phyloP scores from a whole-genome alignment of 805 yeast genomes.

The Candida ulmi region DNA sequence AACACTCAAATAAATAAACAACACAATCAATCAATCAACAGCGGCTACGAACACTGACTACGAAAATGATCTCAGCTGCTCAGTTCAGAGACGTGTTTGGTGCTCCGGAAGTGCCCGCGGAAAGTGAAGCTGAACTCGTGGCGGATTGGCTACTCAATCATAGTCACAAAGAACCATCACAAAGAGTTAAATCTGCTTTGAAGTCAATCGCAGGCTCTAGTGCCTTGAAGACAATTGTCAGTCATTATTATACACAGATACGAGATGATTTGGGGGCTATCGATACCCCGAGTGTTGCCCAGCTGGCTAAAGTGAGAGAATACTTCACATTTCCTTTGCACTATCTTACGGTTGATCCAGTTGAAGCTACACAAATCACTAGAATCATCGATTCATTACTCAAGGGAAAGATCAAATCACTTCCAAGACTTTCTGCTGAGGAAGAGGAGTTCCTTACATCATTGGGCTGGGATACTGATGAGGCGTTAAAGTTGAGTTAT shows the following conservation, averaged over 20 bases:
- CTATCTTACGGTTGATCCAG: slow-evolving; percentile 10
- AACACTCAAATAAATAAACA: no score
- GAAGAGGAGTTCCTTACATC: slow-evolving; percentile 13
- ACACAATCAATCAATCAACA: no score
- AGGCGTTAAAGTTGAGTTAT: slow-evolving; percentile 6
- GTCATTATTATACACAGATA: slow-evolving; percentile 14
- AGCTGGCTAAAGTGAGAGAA: slow-evolving; percentile 12
- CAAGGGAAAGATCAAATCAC: slow-evolving; percentile 4
- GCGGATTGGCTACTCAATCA: slow-evolving; percentile 21
- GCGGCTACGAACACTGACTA: no score
- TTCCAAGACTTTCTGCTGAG: slow-evolving; percentile 2
- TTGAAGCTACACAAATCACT: slow-evolving; percentile 10
- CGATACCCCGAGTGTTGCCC: slow-evolving; percentile 1
- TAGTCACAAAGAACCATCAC: slow-evolving; percentile 18
- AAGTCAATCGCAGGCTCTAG: slow-evolving; percentile 7
- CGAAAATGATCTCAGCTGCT: not conserved
- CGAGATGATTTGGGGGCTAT: slow-evolving; percentile 7
- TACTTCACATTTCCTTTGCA: slow-evolving; percentile 18
- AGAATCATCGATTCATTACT: slow-evolving; percentile 15
- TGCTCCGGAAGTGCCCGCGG: slow-evolving; percentile 13
- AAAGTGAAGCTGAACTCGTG: slow-evolving; percentile 17
- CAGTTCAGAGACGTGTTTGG: slow-evolving; percentile 11
- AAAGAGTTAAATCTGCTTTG: slow-evolving; percentile 16
- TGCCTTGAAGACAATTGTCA: slow-evolving; percentile 4
- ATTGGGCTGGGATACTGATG: slow-evolving; percentile 16